phyloP scores from a whole-genome alignment of 805 yeast genomes.

The Ogataea sp. region DNA sequence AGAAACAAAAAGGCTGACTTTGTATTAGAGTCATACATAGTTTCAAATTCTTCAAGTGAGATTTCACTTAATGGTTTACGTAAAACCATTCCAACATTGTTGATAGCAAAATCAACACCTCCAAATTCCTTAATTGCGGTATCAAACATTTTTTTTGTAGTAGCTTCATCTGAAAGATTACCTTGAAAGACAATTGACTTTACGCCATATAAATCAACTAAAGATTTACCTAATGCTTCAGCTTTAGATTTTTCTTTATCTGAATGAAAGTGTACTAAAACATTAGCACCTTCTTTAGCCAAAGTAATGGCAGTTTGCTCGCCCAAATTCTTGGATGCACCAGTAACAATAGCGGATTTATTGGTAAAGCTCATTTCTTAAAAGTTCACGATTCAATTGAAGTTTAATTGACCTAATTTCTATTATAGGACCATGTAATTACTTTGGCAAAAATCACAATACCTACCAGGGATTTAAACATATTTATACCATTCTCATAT shows the following conservation, averaged over 20 bases:
- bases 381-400: no score
- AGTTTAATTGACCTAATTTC: no score
- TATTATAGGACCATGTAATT: no score
- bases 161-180: constrained; percentile 33
- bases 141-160: constrained; percentile 36
- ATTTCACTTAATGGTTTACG: constrained; percentile 51
- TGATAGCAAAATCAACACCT: constrained; percentile 52
- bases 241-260: constrained; percentile 26
- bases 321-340: constrained; percentile 59
- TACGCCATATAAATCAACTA: constrained; percentile 28
- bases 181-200: constrained; percentile 36
- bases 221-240: constrained; percentile 28
- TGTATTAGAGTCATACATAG: constrained; percentile 45
- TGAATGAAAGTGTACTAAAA: constrained; percentile 51
- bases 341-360: constrained; percentile 47
- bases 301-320: constrained; percentile 43
- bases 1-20: constrained; percentile 56
- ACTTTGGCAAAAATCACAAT: no score
- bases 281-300: constrained; percentile 45
- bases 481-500: no score
- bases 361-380: constrained; percentile 23
- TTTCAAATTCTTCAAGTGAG: constrained; percentile 46
- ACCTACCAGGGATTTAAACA: no score
- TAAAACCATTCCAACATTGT: constrained; percentile 59
- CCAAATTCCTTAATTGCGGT: constrained; percentile 38